These are phyloP conservation scores for Petunia secreta DNA, from an alignment of 257 asterid species.

Conservation along the genomic window DNA sequence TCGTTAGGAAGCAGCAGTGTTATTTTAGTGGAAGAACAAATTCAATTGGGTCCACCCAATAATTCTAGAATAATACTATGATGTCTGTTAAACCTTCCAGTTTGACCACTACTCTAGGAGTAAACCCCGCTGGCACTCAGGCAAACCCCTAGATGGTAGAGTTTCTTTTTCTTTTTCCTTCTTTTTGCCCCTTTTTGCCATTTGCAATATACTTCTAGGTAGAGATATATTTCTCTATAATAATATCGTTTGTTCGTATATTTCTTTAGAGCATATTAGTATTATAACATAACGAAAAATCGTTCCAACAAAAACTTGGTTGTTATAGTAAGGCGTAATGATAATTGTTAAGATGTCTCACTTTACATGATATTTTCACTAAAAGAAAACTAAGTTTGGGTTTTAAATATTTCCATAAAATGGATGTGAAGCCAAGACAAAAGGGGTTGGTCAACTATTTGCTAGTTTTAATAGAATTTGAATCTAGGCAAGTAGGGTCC, in stretches of 20 bases:
- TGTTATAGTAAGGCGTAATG: too few relatives aligned
- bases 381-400: not conserved
- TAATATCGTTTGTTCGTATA: too few relatives aligned
- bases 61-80: constrained; percentile 41
- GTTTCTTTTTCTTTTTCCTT: not conserved
- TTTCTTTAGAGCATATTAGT: too few relatives aligned
- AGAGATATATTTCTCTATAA: too few relatives aligned
- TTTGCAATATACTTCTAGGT: not conserved
- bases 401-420: not conserved
- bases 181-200: not conserved
- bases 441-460: not conserved
- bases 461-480: not conserved
- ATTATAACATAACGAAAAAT: too few relatives aligned
- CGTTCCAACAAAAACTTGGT: too few relatives aligned
- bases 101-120: constrained; percentile 32
- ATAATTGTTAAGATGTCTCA: too few relatives aligned
- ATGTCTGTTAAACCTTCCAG: constrained; percentile 29
- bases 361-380: too few relatives aligned
- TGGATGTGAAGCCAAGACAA: not conserved
- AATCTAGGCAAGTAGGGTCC: not conserved
- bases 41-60: constrained; percentile 51
- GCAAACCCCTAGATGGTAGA: constrained; percentile 15
- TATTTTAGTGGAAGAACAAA: constrained; percentile 34
- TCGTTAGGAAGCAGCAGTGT: not conserved
- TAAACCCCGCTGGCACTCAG: constrained; percentile 22